These are phyloP conservation scores for Talaromyces amestolkiae DNA, from an alignment of 2,329 filamentous ascomycete genomes.

Conservation along the genomic window DNA sequence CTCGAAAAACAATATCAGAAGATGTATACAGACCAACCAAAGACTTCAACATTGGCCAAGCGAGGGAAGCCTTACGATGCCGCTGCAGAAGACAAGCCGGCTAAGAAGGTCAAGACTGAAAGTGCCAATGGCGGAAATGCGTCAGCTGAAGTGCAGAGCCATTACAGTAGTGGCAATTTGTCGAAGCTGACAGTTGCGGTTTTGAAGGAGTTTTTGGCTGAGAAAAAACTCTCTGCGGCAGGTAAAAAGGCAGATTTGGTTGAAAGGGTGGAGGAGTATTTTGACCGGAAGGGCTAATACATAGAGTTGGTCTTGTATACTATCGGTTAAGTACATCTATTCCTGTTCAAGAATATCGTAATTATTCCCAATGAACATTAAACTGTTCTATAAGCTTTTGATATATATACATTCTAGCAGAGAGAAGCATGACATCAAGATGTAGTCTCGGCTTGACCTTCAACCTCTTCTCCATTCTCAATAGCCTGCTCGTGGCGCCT, in stretches of 20 bases:
- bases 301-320: background rate
- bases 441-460: slow-evolving; percentile 34
- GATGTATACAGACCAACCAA: slow-evolving; percentile 42
- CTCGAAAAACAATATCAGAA: slow-evolving; percentile 59
- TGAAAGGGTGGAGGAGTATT: slow-evolving; percentile 49
- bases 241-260: slow-evolving; percentile 54
- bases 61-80: slow-evolving; percentile 32
- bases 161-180: slow-evolving; percentile 44
- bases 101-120: slow-evolving; percentile 50
- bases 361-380: background rate
- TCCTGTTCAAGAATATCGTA: background rate
- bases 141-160: slow-evolving; percentile 38
- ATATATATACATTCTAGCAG: background rate
- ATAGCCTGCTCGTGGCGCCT: slow-evolving; percentile 54
- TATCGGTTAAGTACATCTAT: background rate
- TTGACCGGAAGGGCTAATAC: slow-evolving; percentile 42
- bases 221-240: slow-evolving; percentile 41
- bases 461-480: slow-evolving; percentile 53
- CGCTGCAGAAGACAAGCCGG: slow-evolving; percentile 29
- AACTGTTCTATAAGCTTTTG: background rate
- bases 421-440: background rate
- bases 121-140: slow-evolving; percentile 27
- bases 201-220: slow-evolving; percentile 48
- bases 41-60: slow-evolving; percentile 49
- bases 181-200: slow-evolving; percentile 49